These are phyloP conservation scores for Pichia sp. DNA, from an alignment of 1,139 yeast species.

Conservation along the genomic window DNA sequence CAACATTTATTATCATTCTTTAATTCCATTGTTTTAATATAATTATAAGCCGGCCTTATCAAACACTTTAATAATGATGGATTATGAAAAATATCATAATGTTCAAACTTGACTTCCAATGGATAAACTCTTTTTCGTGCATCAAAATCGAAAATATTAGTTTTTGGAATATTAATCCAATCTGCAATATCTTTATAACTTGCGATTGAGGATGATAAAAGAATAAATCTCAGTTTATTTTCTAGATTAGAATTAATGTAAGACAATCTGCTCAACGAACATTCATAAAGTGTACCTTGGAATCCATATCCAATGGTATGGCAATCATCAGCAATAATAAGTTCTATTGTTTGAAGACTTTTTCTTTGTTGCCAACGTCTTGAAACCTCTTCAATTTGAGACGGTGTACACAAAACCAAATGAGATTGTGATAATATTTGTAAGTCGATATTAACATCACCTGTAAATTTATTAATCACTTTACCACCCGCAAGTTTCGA, in stretches of 20 bases:
- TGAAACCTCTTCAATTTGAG: constrained; percentile 64
- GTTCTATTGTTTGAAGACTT: constrained; percentile 59
- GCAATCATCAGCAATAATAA: constrained; percentile 70
- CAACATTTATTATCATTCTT: constrained; percentile 33
- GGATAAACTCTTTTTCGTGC: constrained; percentile 54
- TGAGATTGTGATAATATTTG: constrained; percentile 52
- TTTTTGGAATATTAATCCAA: constrained; percentile 70
- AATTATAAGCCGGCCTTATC: constrained; percentile 43
- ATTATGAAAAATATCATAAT: constrained; percentile 41
- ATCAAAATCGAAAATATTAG: constrained; percentile 61
- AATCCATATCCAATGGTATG: constrained; percentile 59
- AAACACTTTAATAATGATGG: constrained; percentile 47
- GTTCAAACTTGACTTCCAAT: constrained; percentile 53
- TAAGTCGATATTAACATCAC: constrained; percentile 54
- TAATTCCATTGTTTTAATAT: constrained; percentile 26
- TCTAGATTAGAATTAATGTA: constrained; percentile 63
- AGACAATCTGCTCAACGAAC: constrained; percentile 61
- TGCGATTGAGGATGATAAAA: constrained; percentile 60
- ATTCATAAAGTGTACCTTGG: constrained; percentile 62
- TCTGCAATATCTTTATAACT: constrained; percentile 75
- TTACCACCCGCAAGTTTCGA: constrained; percentile 43
- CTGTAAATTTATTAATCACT: constrained; percentile 50
- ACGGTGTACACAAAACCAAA: constrained; percentile 72
- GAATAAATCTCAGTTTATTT: constrained; percentile 52
- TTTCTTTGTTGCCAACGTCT: constrained; percentile 79